Base-by-base conservation (phyloP, 2,329 filamentous ascomycete genomes). In the Fusarium stilboides region DNA sequence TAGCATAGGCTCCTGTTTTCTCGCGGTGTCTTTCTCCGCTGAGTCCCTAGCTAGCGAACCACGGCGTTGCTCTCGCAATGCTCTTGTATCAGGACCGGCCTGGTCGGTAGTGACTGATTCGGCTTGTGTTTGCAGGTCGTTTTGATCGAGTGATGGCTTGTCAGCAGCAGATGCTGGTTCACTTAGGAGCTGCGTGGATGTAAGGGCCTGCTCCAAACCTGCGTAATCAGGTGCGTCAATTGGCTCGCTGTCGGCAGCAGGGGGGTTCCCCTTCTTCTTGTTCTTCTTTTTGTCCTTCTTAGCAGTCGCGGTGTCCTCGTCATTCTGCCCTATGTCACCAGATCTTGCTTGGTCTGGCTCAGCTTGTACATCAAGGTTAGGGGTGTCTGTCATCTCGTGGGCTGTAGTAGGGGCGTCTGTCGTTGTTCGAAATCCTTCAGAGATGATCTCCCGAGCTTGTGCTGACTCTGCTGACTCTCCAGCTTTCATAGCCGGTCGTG, bases 211-310 rank as follows among this genome's bases (percentile, higher is more conserved):
- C 15, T 46, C 31, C 9, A 36, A 34, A 15, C 55, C 49, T 56
- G 36, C 42, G n/a, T 20, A 12, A 19, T 40, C 31, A n/a, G 31
- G 44, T 31, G 20, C 42, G 15, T 54, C 49, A 9, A 17, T 34
- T 40, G 28, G 22, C 34, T 51, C 51, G 24, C 46, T 26, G 14
- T 51, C 33, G 24, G 19, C 22, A 34, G 43, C n/a, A 10, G 39
- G 45, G 14, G 53, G 47, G 47, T 57, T 60, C 36, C 19, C 26
- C n/a, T 42, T 45, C 28, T 67, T 68, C 45, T 73, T 65, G 36
- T 65, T 64, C 44, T 65, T 67, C 47, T 73, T 63, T 45, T 69
- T 55, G 39, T 68, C 49, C 46, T 74, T 68, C 33, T 59, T 65
- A 8, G 52, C 53, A 54, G 56, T 7, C 26, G 14, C 31, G 13